Evolutionary conservation across 202 grass and related monocot species (phyloP).

Genomic region (Panicum virgatum): DNA sequence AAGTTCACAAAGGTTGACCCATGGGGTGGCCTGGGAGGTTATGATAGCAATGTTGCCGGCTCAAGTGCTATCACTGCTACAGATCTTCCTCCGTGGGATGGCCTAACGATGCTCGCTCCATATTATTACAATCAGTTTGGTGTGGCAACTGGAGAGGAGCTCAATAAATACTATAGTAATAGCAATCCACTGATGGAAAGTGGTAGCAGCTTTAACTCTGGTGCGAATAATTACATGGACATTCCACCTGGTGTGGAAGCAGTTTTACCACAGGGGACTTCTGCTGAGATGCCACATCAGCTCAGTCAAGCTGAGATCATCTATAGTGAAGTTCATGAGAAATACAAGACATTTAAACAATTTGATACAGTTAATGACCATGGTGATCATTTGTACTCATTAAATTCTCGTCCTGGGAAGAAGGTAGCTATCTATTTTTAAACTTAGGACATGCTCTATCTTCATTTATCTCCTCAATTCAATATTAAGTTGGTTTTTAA

Average conservation of each 20-base stretch:
- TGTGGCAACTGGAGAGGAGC: slow-evolving; percentile 38
- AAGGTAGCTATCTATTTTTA: slow-evolving; percentile 56
- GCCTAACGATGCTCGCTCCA: slow-evolving; percentile 14
- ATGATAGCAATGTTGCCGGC: neutral
- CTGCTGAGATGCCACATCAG: slow-evolving; percentile 33
- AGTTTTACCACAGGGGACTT: slow-evolving; percentile 42
- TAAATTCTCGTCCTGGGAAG: slow-evolving; percentile 34
- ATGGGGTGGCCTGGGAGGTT: neutral
- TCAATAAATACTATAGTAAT: slow-evolving; percentile 40
- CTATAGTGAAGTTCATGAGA: slow-evolving; percentile 51
- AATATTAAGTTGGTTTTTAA: slow-evolving; percentile 19
- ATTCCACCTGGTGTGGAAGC: slow-evolving; percentile 44
- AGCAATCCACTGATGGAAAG: slow-evolving; percentile 22
- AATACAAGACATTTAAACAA: slow-evolving; percentile 60
- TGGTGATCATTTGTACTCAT: slow-evolving; percentile 63
- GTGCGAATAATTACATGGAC: slow-evolving; percentile 49
- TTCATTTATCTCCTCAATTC: slow-evolving; percentile 26
- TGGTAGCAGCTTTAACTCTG: slow-evolving; percentile 52
- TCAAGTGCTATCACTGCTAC: neutral
- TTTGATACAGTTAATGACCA: slow-evolving; percentile 75
- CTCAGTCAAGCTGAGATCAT: slow-evolving; percentile 41
- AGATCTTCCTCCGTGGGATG: slow-evolving; percentile 6
- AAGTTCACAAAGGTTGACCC: slow-evolving; percentile 14
- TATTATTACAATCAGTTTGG: slow-evolving; percentile 29
- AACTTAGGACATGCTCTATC: slow-evolving; percentile 1